These are phyloP conservation scores for Capsicum rhomboideum DNA, from an alignment of 257 asterid genomes.

Conservation along the genomic window DNA sequence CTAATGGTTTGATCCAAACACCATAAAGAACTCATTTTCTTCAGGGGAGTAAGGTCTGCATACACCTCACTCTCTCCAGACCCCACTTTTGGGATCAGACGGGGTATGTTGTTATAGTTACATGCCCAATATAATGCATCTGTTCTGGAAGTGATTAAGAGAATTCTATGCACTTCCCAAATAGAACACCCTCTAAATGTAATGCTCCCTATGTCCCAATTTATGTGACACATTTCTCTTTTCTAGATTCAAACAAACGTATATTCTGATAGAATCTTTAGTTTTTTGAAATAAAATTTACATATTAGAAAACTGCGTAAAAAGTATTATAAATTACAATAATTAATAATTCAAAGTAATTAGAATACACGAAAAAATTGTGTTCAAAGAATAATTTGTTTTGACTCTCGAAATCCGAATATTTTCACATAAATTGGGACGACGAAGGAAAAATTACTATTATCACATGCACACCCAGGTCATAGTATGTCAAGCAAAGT, in stretches of 20 bases:
- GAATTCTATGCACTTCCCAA: background rate
- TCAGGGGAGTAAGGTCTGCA: too few species aligned
- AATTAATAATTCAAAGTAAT: too few species aligned
- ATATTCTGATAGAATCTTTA: background rate
- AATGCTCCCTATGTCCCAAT: background rate
- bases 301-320: background rate
- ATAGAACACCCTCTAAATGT: background rate
- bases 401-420: too few species aligned
- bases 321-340: background rate
- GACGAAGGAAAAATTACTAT: too few species aligned
- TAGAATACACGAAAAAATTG: too few species aligned
- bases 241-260: background rate
- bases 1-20: too few species aligned
- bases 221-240: background rate
- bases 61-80: background rate
- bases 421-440: too few species aligned
- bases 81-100: background rate
- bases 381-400: too few species aligned
- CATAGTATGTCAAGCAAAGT: too few species aligned
- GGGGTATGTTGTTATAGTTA: background rate
- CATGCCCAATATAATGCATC: background rate
- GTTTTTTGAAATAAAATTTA: too few species aligned
- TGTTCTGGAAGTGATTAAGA: background rate
- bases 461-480: too few species aligned
- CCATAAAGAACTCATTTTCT: too few species aligned